Percentiles rank a stretch among this genome's conserved stretches.
Evolutionary conservation across 176 grass and related monocot genomes (phyloP).

Genomic region (Puya raimondii): DNA sequence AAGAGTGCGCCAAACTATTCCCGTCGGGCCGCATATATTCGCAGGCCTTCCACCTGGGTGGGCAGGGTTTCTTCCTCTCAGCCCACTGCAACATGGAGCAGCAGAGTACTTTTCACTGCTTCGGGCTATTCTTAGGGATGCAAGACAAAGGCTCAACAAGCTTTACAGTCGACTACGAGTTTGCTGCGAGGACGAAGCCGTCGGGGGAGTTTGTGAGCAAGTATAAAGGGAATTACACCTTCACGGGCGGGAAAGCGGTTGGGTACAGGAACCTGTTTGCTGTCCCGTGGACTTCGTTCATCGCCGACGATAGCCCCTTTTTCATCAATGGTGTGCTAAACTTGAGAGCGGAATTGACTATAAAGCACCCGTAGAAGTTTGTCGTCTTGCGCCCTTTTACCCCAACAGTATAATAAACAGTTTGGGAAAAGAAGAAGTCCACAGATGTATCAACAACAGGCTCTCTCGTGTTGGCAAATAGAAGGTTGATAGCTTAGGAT

Average conservation of each 20-base stretch:
- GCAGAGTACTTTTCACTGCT: slow-evolving; percentile 43
- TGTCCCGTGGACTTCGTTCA: slow-evolving; percentile 60
- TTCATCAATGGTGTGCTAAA: slow-evolving; percentile 63
- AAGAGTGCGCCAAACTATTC: slow-evolving; percentile 57
- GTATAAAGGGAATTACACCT: slow-evolving; percentile 76
- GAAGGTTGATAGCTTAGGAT: too few species aligned
- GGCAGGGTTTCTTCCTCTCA: slow-evolving; percentile 62
- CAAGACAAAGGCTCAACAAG: slow-evolving; percentile 90
- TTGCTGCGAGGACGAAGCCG: slow-evolving; percentile 47
- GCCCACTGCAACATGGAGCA: slow-evolving; percentile 57
- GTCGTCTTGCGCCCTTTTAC: neutral
- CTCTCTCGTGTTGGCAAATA: neutral
- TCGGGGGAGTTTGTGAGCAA: slow-evolving; percentile 60
- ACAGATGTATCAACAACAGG: neutral
- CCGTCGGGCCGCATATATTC: slow-evolving; percentile 54
- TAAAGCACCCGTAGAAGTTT: slow-evolving; percentile 50
- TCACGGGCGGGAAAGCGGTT: slow-evolving; percentile 74
- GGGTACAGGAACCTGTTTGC: slow-evolving; percentile 72
- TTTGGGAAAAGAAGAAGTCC: neutral
- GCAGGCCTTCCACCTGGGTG: slow-evolving; percentile 59
- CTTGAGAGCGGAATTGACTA: slow-evolving; percentile 67
- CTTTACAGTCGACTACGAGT: slow-evolving; percentile 65
- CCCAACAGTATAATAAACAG: neutral
- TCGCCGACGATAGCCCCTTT: slow-evolving; percentile 67
- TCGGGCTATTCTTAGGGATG: slow-evolving; percentile 84